Evolutionary conservation across 352 stramenopile species (phyloP).

Genomic region (Pythium coloratum): DNA sequence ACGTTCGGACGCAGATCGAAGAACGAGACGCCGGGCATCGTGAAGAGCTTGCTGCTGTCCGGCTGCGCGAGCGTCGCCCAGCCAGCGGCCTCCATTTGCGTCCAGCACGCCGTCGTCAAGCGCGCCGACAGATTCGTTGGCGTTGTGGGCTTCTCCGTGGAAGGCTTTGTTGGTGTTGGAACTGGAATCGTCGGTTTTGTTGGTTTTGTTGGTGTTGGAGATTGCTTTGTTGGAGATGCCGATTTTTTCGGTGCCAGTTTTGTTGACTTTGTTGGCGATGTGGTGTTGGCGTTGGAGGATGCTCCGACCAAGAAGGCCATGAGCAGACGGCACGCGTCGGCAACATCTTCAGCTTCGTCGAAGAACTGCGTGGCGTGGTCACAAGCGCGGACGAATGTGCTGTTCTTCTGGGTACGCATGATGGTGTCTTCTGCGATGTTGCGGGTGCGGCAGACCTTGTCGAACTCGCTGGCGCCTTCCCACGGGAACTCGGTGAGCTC

Average conservation of each 20-base stretch:
- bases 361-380: constrained; percentile 42
- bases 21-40: constrained; percentile 66
- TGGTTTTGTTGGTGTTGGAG: neutral
- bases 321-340: constrained; percentile 29
- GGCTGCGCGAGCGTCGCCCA: constrained; percentile 65
- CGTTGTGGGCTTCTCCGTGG: neutral
- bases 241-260: neutral
- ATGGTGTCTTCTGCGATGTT: constrained; percentile 38
- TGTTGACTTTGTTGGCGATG: constrained; percentile 4
- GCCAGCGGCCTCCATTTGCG: constrained; percentile 51
- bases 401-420: constrained; percentile 40
- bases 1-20: constrained; percentile 69
- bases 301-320: constrained; percentile 20
- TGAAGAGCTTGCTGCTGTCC: constrained; percentile 59
- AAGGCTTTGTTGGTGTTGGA: neutral
- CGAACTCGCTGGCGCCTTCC: constrained; percentile 34
- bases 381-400: constrained; percentile 52
- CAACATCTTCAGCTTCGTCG: constrained; percentile 30
- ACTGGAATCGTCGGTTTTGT: no score
- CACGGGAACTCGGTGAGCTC: constrained; percentile 35
- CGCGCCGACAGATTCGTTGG: constrained; percentile 20
- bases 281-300: neutral
- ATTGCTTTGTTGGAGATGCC: neutral
- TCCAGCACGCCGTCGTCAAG: constrained; percentile 49
- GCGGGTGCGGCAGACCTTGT: constrained; percentile 35